phyloP scores from a whole-genome alignment of 2,329 filamentous ascomycete species.

The Calonectria pseudoturangicola region DNA sequence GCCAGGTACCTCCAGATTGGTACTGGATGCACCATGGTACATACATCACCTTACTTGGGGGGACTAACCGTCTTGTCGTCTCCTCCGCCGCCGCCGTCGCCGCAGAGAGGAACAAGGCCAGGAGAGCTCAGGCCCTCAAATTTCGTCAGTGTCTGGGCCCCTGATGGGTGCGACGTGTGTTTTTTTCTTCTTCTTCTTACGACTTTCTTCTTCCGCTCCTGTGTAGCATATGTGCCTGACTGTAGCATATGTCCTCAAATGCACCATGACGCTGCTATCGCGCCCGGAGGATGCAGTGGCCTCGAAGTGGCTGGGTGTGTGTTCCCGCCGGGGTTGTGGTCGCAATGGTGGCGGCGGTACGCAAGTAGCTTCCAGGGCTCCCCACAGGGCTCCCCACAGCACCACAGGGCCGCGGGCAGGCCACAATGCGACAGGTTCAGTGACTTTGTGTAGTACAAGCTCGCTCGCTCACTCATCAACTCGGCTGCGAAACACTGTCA shows the following conservation, averaged over 20 bases:
- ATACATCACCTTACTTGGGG: constrained; percentile 29
- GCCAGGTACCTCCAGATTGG: constrained; percentile 20
- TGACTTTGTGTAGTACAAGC: constrained; percentile 29
- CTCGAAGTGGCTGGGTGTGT: constrained; percentile 33
- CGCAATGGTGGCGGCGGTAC: constrained; percentile 31
- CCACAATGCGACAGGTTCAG: constrained; percentile 19
- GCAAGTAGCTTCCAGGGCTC: constrained; percentile 22
- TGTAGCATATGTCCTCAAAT: constrained; percentile 10
- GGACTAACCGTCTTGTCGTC: constrained; percentile 19
- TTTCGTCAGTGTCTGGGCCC: constrained; percentile 36
- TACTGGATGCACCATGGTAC: constrained; percentile 25
- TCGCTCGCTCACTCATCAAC: constrained; percentile 27
- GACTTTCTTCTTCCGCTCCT: neutral
- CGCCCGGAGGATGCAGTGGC: neutral
- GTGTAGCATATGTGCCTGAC: constrained; percentile 2
- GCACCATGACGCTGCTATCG: constrained; percentile 5
- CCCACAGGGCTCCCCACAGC: constrained; percentile 37
- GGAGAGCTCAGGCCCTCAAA: constrained; percentile 35
- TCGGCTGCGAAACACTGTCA: constrained; percentile 18
- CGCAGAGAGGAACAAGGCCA: constrained; percentile 30
- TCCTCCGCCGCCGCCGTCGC: constrained; percentile 32
- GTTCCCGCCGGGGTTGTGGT: constrained; percentile 25
- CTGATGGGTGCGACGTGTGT: constrained; percentile 18
- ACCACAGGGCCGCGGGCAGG: constrained; percentile 17
- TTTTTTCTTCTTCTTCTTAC: constrained; percentile 2